Percentiles rank a stretch among this genome's conserved stretches.
Conservation (phyloP, 2,329 filamentous ascomycete species). For the Pestalotiopsis sp. region DNA sequence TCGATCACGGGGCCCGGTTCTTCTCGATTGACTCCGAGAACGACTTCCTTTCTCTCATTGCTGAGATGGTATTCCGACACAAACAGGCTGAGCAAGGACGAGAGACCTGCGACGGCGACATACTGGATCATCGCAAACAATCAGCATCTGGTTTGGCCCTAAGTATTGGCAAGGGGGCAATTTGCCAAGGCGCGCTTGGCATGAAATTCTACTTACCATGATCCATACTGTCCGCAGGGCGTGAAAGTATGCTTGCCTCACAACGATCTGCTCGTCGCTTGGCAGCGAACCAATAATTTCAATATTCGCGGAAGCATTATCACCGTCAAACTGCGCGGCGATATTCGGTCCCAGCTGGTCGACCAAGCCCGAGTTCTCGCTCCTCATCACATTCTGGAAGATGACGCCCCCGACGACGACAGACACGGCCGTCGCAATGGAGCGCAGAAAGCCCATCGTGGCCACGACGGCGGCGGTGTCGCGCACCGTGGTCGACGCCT, state of each 20-base stretch:
- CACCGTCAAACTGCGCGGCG: constrained; percentile 19
- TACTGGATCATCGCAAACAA: constrained; percentile 14
- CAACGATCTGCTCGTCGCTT: constrained; percentile 16
- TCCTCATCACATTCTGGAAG: constrained; percentile 36
- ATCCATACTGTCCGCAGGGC: constrained; percentile 23
- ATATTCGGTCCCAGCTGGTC: constrained; percentile 17
- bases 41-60: constrained; percentile 14
- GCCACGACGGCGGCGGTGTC: constrained; percentile 67
- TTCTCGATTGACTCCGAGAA: constrained; percentile 13
- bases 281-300: constrained; percentile 18
- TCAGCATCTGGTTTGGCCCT: background rate
- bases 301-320: constrained; percentile 20
- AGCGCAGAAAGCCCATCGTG: constrained; percentile 62
- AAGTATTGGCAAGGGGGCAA: too few relatives aligned
- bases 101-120: constrained; percentile 18
- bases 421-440: constrained; percentile 58
- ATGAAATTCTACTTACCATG: constrained; percentile 17
- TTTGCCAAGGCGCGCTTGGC: background rate
- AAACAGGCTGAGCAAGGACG: constrained; percentile 17
- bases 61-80: constrained; percentile 14
- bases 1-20: background rate
- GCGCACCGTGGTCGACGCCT: constrained; percentile 59
- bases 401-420: constrained; percentile 60
- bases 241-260: constrained; percentile 20
- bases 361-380: constrained; percentile 15